Base-by-base conservation (phyloP, 441 rosid species). In the Adansonia rubrostipa region DNA sequence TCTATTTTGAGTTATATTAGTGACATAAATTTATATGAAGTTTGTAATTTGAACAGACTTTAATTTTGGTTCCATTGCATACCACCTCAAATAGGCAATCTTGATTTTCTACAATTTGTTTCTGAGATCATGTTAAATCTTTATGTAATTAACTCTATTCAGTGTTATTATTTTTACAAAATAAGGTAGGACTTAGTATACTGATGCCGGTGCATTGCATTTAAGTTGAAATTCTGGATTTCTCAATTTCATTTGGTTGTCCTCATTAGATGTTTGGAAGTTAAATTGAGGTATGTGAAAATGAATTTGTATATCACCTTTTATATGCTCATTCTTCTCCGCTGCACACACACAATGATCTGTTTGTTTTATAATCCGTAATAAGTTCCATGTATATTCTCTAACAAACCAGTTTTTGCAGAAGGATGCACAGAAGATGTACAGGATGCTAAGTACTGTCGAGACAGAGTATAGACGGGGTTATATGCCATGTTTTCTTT, bases 361-460 rank as follows among this genome's bases (percentile, higher is more conserved):
- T 28, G 44, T 24, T 61, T 61, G 40, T 28, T 56, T 36, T 42
- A 44, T 57, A 73, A 57, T 19, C 17, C 20, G 40, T 73, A 15
- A 73, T 20, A 6, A 73, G 65, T 73, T 42, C n/a, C 40, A 17
- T 36, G 19, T 36, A 54, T 72, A 10, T 36, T 54, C 64, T 54
- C 51, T 54, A 36, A 54, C 11, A 56, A 33, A 9, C 62, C 10
- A 61, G 60, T 81, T 28, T 77, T 72, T 83, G 79, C 84, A 94
- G 98, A 68, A 24, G 80, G 93, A 96, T 75, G 93, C 95, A 28
- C 92, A 86, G 88, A 91, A 68, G 86, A 84, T 92, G 87, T 87
- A 84, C 82, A 84, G 79, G 77, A 80, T 85, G 81, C 60, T 96
- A 74, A 89, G 74, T 66, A 75, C 91, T 48, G 22, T 80, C 64